phyloP scores from a whole-genome alignment of 371 early-diverging fungal species.

The Mortierella polycephala region DNA sequence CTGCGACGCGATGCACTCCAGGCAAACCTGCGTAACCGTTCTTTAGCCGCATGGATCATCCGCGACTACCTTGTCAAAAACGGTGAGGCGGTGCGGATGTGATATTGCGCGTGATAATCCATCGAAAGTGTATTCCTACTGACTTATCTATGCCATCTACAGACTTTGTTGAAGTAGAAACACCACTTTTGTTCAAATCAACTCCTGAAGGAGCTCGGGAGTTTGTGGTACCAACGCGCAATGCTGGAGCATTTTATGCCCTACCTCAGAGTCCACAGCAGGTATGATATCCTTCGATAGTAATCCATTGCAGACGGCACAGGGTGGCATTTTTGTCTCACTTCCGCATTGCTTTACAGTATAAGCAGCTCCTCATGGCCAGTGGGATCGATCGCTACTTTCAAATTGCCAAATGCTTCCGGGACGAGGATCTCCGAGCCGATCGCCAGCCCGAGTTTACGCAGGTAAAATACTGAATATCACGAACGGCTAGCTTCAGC shows the following conservation, averaged over 20 bases:
- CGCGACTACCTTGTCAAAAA: constrained; percentile 61
- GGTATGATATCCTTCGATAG: constrained; percentile 45
- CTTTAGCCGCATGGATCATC: constrained; percentile 71
- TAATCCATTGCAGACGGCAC: background rate
- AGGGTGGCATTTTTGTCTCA: too few relatives aligned
- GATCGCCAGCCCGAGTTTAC: constrained; percentile 97
- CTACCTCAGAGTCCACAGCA: constrained; percentile 95
- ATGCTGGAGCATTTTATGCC: constrained; percentile 81
- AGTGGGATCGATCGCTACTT: constrained; percentile 92
- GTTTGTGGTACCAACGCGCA: constrained; percentile 92
- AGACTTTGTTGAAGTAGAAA: constrained; percentile 93
- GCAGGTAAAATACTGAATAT: constrained; percentile 62
- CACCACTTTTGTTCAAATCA: constrained; percentile 91
- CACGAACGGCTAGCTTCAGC: background rate
- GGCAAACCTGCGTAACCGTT: constrained; percentile 76
- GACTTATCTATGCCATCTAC: background rate
- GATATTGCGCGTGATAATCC: background rate
- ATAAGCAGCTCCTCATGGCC: constrained; percentile 93
- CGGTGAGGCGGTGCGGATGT: constrained; percentile 4
- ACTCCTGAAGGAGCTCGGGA: constrained; percentile 96
- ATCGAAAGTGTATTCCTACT: background rate
- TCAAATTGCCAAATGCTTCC: constrained; percentile 93
- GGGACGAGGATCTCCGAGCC: constrained; percentile 90
- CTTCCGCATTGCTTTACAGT: constrained; percentile 51
- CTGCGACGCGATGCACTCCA: constrained; percentile 83